Percentiles rank a stretch among this genome's conserved stretches.
These are phyloP conservation scores for Mariannaea elegans DNA, from an alignment of 2,329 filamentous ascomycete genomes.

Conservation along the genomic window DNA sequence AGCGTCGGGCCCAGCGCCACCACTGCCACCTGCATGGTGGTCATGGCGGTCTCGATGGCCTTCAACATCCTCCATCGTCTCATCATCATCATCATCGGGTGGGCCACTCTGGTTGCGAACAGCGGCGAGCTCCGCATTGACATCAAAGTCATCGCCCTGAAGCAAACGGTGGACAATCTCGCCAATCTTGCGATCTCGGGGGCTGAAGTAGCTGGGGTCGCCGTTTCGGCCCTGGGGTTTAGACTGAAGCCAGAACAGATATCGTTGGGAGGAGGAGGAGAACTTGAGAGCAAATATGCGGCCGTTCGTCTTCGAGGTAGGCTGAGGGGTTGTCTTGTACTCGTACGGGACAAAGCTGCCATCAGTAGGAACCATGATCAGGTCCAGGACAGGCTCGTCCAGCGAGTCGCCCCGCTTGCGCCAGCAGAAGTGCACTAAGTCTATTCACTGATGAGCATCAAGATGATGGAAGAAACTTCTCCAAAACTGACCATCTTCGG, in stretches of 20 bases:
- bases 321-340: conserved; percentile 62
- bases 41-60: conserved; percentile 67
- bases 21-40: conserved; percentile 69
- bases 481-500: conserved; percentile 76
- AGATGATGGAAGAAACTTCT: not conserved
- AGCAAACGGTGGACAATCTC: conserved; percentile 86
- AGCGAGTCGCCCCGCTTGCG: conserved; percentile 77
- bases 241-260: conserved; percentile 97
- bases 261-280: conserved; percentile 85
- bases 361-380: conserved; percentile 93
- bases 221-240: conserved; percentile 77
- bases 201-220: conserved; percentile 81
- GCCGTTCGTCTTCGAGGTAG: conserved; percentile 77
- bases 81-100: conserved; percentile 67
- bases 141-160: conserved; percentile 88
- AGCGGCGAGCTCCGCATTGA: conserved; percentile 75
- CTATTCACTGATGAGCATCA: conserved; percentile 51
- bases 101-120: conserved; percentile 62
- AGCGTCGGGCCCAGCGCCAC: conserved; percentile 85
- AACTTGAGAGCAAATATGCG: conserved; percentile 96
- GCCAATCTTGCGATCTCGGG: conserved; percentile 85
- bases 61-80: conserved; percentile 68
- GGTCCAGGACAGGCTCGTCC: conserved; percentile 81
- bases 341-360: conserved; percentile 87
- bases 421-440: conserved; percentile 98